Percentiles rank a stretch among this genome's conserved stretches.
These are phyloP conservation scores for Trichoderma semiorbis DNA, from an alignment of 2,329 filamentous ascomycete genomes.

Conservation along the genomic window DNA sequence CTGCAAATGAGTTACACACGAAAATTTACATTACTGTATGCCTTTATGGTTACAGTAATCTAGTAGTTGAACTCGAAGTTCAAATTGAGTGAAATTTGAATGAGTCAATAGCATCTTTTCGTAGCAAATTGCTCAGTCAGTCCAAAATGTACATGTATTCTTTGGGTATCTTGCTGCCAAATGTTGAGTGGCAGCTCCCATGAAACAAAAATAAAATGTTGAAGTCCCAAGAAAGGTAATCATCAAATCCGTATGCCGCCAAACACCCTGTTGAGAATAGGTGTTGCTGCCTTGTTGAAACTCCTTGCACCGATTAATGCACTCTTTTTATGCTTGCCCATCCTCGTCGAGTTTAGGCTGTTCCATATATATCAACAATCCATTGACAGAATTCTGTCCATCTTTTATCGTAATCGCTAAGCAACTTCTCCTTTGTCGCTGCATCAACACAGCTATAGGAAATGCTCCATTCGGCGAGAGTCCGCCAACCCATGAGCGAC, in stretches of 20 bases:
- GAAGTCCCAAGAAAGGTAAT: not conserved
- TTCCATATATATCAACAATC: not conserved
- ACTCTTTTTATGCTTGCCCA: not conserved
- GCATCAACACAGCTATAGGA: not conserved
- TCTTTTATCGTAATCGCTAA: not conserved
- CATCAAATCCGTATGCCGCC: not conserved
- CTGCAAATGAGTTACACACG: too few relatives aligned
- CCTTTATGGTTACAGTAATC: too few relatives aligned
- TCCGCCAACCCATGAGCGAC: constrained; percentile 6
- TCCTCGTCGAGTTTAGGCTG: not conserved
- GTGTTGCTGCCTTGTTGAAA: not conserved
- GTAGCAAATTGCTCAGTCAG: not conserved
- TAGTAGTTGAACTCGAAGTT: too few relatives aligned
- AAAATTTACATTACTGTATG: too few relatives aligned
- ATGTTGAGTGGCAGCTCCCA: not conserved
- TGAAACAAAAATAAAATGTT: not conserved
- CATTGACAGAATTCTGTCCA: constrained; percentile 7
- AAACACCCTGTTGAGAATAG: not conserved
- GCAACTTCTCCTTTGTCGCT: not conserved
- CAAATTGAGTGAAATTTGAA: not conserved
- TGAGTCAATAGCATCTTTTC: not conserved
- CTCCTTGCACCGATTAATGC: not conserved
- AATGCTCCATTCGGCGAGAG: constrained; percentile 2
- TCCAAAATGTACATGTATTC: not conserved
- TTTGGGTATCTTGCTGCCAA: not conserved